Base-by-base conservation (phyloP, 2,329 filamentous ascomycete genomes). In the Colletotrichum tamarilloi region DNA sequence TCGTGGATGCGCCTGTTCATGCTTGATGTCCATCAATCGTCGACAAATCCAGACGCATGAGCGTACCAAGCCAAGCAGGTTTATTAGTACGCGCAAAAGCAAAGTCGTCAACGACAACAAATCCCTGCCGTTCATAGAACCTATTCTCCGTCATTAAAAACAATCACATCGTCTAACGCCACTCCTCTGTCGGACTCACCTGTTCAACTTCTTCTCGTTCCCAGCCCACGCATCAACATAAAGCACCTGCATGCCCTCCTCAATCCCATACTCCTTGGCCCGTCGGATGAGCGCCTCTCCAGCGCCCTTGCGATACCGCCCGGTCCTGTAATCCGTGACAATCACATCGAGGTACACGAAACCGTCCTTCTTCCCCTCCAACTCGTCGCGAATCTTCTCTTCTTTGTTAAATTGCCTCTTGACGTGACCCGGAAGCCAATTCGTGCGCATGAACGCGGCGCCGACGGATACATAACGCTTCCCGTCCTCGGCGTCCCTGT, bases 221-320 rank as follows among this genome's bases (percentile, higher is more conserved):
- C 79, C 77, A 6, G 74, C 73, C 78, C 78, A 80, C 49, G 77
- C 79, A 52, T 80, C 79, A 7, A 81, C 67, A 62, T 76, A 81
- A 8, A 80, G 71, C 9, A 68, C 67, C 32, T 52, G 69, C 60
- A 74, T 77, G 4, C 68, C 74, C 28, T 57, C 49, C n/a, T 30
- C 19, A 26, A 64, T 2, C 5, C 67, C 56, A 53, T 66, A n/a
- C 24, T 68, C 71, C 14, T 74, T 74, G 35, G 56, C 64, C 67
- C 59, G 68, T 69, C 49, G 62, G 26, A 74, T 74, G 55, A 76
- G 56, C 24, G 72, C 67, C 42, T 63, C 64, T 0, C 75, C 72
- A 1, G 68, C 75, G 6, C 75, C 74, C 32, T 55, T 58, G 9
- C 70, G 68, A 24, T 52, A n/a, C 7, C 11, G 24, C 14, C 63